These are phyloP conservation scores for Lactarius sp. DNA, from an alignment of 768 basidiomycete genomes.

Conservation along the genomic window DNA sequence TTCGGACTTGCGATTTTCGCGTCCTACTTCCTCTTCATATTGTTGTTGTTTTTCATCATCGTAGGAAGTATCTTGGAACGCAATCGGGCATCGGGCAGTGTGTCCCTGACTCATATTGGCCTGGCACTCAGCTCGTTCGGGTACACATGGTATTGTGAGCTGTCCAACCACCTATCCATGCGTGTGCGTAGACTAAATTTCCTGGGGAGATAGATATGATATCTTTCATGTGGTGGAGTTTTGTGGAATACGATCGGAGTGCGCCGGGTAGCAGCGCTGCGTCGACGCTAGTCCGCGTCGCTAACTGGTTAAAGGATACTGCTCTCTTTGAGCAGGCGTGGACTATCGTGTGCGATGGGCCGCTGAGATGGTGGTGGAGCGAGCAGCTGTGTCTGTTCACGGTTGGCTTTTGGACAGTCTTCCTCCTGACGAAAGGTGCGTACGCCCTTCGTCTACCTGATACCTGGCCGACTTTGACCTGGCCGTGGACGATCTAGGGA, in stretches of 20 bases:
- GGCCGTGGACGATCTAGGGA: constrained; percentile 29
- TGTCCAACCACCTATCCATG: neutral
- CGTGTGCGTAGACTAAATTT: neutral
- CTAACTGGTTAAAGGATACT: constrained; percentile 51
- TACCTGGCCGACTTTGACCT: neutral
- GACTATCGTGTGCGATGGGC: constrained; percentile 35
- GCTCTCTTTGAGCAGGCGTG: constrained; percentile 59
- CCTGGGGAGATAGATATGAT: constrained; percentile 39
- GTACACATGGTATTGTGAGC: constrained; percentile 51
- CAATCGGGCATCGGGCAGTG: neutral
- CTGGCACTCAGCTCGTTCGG: constrained; percentile 37
- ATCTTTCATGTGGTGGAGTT: constrained; percentile 55
- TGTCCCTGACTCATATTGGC: constrained; percentile 30
- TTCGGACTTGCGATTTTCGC: constrained; percentile 31
- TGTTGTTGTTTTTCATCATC: constrained; percentile 31
- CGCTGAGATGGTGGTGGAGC: constrained; percentile 65
- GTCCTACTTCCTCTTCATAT: constrained; percentile 37
- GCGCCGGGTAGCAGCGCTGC: neutral
- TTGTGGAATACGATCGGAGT: constrained; percentile 39
- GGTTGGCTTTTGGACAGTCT: constrained; percentile 50
- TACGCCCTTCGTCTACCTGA: neutral
- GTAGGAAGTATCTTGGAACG: constrained; percentile 19
- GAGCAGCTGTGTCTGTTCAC: constrained; percentile 60
- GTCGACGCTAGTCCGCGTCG: constrained; percentile 34
- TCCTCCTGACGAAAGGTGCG: constrained; percentile 49